phyloP scores from a whole-genome alignment of 169 alveolate genomes.

The Plasmodium relictum region DNA sequence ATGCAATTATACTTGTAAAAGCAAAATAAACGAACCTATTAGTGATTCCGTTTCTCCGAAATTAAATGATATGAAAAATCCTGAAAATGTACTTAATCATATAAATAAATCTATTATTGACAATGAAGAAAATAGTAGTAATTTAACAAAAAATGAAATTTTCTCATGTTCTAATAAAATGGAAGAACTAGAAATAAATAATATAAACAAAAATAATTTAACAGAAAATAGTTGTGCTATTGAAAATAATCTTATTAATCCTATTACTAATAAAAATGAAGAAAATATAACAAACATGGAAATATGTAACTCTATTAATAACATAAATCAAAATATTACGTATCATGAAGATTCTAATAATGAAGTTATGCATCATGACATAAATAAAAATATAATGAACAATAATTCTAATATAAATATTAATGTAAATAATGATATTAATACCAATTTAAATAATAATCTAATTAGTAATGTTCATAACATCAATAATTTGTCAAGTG shows the following conservation, averaged over 20 bases:
- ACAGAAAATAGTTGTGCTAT: neutral
- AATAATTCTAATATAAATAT: too few relatives aligned
- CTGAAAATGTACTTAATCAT: neutral
- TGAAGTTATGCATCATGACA: neutral
- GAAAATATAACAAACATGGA: constrained; percentile 1
- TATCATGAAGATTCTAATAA: constrained; percentile 9
- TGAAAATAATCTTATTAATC: too few relatives aligned
- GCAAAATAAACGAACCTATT: neutral
- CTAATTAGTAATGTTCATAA: neutral
- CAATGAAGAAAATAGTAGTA: neutral
- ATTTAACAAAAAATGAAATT: neutral
- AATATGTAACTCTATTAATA: constrained; percentile 3
- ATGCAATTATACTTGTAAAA: neutral
- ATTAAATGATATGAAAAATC: neutral
- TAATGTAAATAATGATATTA: neutral
- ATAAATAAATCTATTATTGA: neutral
- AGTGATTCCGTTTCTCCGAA: neutral
- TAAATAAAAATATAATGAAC: neutral
- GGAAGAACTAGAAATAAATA: neutral
- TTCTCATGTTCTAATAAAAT: neutral
- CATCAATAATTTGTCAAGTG: too few relatives aligned
- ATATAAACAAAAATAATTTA: neutral
- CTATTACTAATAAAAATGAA: constrained; percentile 10
- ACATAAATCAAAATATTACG: constrained; percentile 17
- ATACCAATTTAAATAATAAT: neutral